Evolutionary conservation across 257 asterid species (phyloP), one percentile per base, ranked within the genome.

Genomic region (Fraxinus americana): DNA sequence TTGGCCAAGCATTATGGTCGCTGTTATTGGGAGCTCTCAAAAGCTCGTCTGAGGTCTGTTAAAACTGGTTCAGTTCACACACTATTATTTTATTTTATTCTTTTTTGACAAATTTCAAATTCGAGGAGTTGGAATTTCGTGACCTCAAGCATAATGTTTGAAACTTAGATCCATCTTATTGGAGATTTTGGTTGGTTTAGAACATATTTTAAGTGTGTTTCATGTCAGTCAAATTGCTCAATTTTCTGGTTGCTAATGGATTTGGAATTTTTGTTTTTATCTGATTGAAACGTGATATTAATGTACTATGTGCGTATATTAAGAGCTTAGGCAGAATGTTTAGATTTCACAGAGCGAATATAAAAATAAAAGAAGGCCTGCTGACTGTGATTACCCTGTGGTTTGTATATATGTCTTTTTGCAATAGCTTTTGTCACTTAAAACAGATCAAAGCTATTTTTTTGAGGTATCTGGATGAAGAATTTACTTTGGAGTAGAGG

Each of bases 1-100:
- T 68, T 85, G 71, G 88, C 86, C 23, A 87, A 79, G 82, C 90
- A 92, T 82, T 94, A 94, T 72, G 92, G 95, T 17, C 91, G 89
- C 35, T 94, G 97, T 84, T 94, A 91, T 85, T 90, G 90, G 89
- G 97, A 94, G 86, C 97, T 94, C 79, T 92, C 97, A 9, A 94
- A 94, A 86, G 98, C 98, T 77, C 92, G 94, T 32, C 88, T 92
- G 57, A 94, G 97, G 98, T 92, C 67, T 43, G 50, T 11, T 59
- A 21, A n/a, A 59, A 59, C 8, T 59, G 67, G 10, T 59, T 59
- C 11, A 59, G 4, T 3, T 59, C 67, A 8, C 30, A 2, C 29
- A 1, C 30, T 21, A 21, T 41, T 41, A 7, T 39, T 41, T 41
- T 36, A 0, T 5, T 36, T 36, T 5, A 1, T 11, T 10, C 8